Percentiles rank a stretch among this genome's conserved stretches.
Evolutionary conservation across 176 grass and related monocot species (phyloP).

Genomic region (sorghum (Sorghum bicolor)): DNA sequence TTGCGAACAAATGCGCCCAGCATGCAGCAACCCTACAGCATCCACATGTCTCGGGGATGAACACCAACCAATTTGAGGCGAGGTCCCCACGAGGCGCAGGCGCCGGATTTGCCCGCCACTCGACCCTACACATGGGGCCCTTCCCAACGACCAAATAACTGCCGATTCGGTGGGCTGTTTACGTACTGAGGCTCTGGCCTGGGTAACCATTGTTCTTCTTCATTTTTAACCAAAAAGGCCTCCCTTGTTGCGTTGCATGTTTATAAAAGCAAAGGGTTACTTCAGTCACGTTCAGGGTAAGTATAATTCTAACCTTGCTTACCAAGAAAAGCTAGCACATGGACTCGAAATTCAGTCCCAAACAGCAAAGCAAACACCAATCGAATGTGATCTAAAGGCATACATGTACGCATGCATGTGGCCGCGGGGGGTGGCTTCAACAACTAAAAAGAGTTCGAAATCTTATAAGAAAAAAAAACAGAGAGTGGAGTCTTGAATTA

Average conservation of each 20-base stretch:
- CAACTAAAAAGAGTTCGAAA: not conserved
- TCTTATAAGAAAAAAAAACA: not conserved
- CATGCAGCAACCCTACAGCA: not conserved
- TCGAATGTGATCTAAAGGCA: slow-evolving; percentile 32
- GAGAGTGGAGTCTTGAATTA: not conserved
- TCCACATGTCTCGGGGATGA: not conserved
- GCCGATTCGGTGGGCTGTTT: not conserved
- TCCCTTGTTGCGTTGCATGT: not conserved
- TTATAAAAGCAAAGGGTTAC: not conserved
- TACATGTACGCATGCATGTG: slow-evolving; percentile 25
- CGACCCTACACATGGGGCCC: slow-evolving; percentile 14
- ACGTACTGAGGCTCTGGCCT: too few relatives aligned
- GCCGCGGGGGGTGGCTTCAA: not conserved
- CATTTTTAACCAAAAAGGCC: not conserved
- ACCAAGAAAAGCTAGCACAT: not conserved
- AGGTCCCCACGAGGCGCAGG: not conserved
- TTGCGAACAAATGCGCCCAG: not conserved
- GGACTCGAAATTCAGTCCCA: not conserved
- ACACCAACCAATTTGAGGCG: not conserved
- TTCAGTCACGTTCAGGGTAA: not conserved
- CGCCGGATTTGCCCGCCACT: not conserved
- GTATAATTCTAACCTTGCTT: slow-evolving; percentile 37
- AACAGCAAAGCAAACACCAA: not conserved
- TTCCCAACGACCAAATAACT: not conserved
- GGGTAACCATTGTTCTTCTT: not conserved